Evolutionary conservation across 2,329 filamentous ascomycete genomes (phyloP).

Genomic region (Kalaharituber pfeilii): DNA sequence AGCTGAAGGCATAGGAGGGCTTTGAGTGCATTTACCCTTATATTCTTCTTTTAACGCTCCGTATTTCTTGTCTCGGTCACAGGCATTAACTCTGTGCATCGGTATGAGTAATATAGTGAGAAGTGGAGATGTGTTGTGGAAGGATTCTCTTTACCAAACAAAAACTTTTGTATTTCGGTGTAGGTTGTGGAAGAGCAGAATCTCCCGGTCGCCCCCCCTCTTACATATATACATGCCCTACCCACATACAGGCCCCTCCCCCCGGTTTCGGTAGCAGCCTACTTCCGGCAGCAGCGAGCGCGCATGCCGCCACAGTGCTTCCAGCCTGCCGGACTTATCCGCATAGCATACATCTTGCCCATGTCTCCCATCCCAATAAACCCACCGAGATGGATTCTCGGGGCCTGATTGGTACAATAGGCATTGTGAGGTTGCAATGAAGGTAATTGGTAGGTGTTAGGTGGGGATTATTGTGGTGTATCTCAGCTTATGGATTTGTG

Average conservation of each 20-base stretch:
- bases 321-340: slow-evolving; percentile 82
- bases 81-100: slow-evolving; percentile 64
- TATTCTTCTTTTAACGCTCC: slow-evolving; percentile 68
- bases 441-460: too few species aligned
- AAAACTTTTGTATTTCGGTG: slow-evolving; percentile 21
- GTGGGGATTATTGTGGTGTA: too few species aligned
- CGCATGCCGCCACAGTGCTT: too few species aligned
- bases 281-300: too few species aligned
- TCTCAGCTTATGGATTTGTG: too few species aligned
- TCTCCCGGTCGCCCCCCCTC: too few species aligned
- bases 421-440: too few species aligned
- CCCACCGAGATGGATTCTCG: slow-evolving; percentile 78
- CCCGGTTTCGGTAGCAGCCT: too few species aligned
- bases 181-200: slow-evolving; percentile 33
- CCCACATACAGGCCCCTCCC: too few species aligned
- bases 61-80: slow-evolving; percentile 80
- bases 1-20: not conserved
- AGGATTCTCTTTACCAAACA: slow-evolving; percentile 14
- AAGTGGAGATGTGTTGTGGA: slow-evolving; percentile 16
- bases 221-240: too few species aligned
- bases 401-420: too few species aligned
- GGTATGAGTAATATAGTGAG: slow-evolving; percentile 13
- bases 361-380: slow-evolving; percentile 98
- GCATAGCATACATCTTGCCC: slow-evolving; percentile 94
- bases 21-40: slow-evolving; percentile 37